Percentiles rank a stretch among this genome's conserved stretches.
Conservation (phyloP, 192 early-diverging fungal genomes). For the Coemansia sp. region DNA sequence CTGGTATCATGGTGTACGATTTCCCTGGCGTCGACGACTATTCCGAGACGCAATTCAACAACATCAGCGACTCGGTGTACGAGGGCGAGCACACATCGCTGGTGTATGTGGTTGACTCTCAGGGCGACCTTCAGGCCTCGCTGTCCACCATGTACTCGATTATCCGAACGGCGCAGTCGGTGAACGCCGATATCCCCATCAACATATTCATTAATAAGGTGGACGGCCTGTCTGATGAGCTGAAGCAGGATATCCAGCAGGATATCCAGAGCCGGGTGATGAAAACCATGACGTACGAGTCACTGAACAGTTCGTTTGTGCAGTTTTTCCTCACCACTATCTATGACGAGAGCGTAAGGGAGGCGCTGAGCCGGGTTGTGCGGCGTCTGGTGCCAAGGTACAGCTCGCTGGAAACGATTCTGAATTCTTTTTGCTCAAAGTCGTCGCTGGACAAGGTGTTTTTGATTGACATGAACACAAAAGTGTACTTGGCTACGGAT, state of each 20-base stretch:
- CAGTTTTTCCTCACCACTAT: conserved; percentile 90
- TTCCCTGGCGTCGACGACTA: conserved; percentile 88
- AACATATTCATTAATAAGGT: conserved; percentile 98
- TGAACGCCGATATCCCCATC: conserved; percentile 84
- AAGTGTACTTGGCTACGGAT: conserved; percentile 95
- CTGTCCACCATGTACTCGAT: conserved; percentile 73
- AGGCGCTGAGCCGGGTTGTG: conserved; percentile 92
- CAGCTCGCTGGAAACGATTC: conserved; percentile 82
- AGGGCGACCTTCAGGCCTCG: conserved; percentile 86
- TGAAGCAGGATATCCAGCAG: conserved; percentile 93
- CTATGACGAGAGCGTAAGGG: conserved; percentile 91
- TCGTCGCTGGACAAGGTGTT: conserved; percentile 97
- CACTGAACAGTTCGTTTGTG: conserved; percentile 75
- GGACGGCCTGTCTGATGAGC: conserved; percentile 93
- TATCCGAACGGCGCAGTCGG: conserved; percentile 71
- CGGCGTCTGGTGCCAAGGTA: conserved; percentile 87
- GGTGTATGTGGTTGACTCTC: conserved; percentile 95
- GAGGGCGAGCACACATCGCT: conserved; percentile 73
- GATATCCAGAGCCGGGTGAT: conserved; percentile 91
- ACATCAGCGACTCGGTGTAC: conserved; percentile 61
- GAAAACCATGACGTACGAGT: conserved; percentile 81
- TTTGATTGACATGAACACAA: conserved; percentile 85
- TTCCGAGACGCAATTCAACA: conserved; percentile 63
- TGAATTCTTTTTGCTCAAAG: conserved; percentile 93
- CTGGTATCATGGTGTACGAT: conserved; percentile 73